Conservation (phyloP, 106 monocot genomes). For the Allium cepa region DNA sequence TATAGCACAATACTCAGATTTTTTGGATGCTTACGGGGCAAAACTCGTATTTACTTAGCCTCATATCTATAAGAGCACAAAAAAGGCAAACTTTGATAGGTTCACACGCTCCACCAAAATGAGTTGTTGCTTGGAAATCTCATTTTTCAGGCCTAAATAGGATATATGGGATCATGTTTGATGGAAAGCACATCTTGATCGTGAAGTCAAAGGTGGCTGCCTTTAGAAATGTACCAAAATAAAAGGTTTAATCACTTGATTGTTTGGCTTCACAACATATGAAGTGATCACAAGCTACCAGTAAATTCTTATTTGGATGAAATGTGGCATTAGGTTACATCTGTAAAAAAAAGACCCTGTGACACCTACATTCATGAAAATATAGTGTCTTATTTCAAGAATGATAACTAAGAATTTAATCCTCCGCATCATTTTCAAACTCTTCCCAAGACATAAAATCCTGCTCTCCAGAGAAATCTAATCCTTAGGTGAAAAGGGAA, state of each 20-base stretch:
- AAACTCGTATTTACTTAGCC: no score
- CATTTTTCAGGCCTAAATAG: no score
- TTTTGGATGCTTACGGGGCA: no score
- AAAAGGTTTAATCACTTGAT: constrained; percentile 17
- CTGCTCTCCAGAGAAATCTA: constrained; percentile 58
- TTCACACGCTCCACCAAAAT: no score
- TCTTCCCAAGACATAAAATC: constrained; percentile 55
- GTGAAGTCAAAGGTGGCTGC: not conserved
- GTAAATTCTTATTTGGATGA: constrained; percentile 20
- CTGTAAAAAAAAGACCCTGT: constrained; percentile 6
- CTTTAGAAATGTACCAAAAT: constrained; percentile 16
- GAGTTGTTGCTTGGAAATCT: no score
- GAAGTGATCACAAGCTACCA: constrained; percentile 24
- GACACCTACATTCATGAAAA: constrained; percentile 35
- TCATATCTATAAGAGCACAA: no score
- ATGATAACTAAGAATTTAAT: constrained; percentile 44
- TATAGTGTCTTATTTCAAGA: constrained; percentile 60
- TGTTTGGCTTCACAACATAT: constrained; percentile 19
- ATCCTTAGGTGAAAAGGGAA: constrained; percentile 30
- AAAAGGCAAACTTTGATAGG: no score
- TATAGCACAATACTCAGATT: no score
- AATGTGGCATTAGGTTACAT: constrained; percentile 11
- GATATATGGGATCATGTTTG: no score
- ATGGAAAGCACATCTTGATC: no score
- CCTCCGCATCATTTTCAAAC: constrained; percentile 57